Conservation (phyloP, 2,329 filamentous ascomycete species). For the Aspergillus sp. region DNA sequence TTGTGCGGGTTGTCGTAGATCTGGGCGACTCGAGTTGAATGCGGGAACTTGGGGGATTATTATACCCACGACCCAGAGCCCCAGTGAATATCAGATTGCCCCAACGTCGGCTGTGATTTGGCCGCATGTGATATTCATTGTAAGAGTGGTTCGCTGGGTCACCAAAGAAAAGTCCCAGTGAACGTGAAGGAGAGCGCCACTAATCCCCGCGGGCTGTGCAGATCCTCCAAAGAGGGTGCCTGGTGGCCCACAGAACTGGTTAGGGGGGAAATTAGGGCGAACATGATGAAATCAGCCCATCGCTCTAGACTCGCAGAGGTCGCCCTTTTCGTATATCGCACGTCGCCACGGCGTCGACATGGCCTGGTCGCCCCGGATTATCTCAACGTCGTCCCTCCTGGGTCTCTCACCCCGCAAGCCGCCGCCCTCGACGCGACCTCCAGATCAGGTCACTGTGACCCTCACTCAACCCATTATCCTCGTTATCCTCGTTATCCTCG, state of each 20-base stretch:
- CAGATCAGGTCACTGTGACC: too few relatives aligned
- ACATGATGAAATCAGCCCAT: neutral
- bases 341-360: neutral
- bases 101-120: neutral
- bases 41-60: neutral
- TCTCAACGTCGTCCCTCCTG: too few relatives aligned
- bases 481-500: too few relatives aligned
- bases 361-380: too few relatives aligned
- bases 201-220: slow-evolving; percentile 14
- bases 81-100: neutral
- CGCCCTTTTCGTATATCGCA: neutral
- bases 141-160: neutral
- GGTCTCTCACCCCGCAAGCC: too few relatives aligned
- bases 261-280: slow-evolving; percentile 1
- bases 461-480: too few relatives aligned
- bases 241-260: neutral
- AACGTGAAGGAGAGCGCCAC: neutral
- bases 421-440: too few relatives aligned
- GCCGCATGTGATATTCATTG: slow-evolving; percentile 2
- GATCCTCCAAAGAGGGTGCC: slow-evolving; percentile 9
- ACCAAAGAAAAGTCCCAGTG: too few relatives aligned
- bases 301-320: neutral
- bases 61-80: neutral
- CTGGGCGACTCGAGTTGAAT: neutral
- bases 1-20: slow-evolving; percentile 34